Percentiles rank a stretch among this genome's conserved stretches.
Evolutionary conservation across 2,329 filamentous ascomycete genomes (phyloP).

Genomic region (Colletotrichum sp.): DNA sequence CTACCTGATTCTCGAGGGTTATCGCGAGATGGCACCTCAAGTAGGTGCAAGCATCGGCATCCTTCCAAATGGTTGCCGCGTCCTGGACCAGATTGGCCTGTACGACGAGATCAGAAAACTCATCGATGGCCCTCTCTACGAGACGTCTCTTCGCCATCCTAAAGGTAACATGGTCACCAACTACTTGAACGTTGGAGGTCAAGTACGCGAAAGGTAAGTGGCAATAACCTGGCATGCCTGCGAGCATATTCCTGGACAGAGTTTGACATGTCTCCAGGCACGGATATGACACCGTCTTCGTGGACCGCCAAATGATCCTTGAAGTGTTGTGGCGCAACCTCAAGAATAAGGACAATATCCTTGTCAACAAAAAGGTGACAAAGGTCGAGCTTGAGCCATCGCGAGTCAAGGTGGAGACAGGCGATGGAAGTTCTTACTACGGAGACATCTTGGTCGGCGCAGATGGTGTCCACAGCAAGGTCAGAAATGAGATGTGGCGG

Average conservation of each 20-base stretch:
- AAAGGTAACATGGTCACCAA: not conserved
- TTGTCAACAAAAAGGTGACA: not conserved
- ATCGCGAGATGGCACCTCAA: constrained; percentile 43
- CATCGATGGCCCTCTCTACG: not conserved
- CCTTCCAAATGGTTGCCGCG: constrained; percentile 41
- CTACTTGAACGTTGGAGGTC: not conserved
- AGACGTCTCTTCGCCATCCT: not conserved
- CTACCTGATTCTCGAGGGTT: constrained; percentile 51
- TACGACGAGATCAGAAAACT: constrained; percentile 25
- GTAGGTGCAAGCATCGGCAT: constrained; percentile 53
- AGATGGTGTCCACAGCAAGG: constrained; percentile 43
- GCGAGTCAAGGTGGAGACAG: not conserved
- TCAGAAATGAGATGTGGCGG: constrained; percentile 34
- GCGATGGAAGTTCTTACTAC: not conserved
- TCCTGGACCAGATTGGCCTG: constrained; percentile 55
- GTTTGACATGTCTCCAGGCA: constrained; percentile 12
- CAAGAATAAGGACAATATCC: constrained; percentile 27
- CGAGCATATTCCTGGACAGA: not conserved
- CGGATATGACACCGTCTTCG: constrained; percentile 34
- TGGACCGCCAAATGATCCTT: constrained; percentile 40
- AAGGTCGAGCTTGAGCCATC: not conserved
- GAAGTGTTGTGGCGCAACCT: constrained; percentile 36
- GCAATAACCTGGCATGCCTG: not conserved
- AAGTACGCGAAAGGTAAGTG: not conserved
- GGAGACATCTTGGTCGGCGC: constrained; percentile 28